Evolutionary conservation across 257 asterid species (phyloP).

Genomic region (Solanum chiquidenum): DNA sequence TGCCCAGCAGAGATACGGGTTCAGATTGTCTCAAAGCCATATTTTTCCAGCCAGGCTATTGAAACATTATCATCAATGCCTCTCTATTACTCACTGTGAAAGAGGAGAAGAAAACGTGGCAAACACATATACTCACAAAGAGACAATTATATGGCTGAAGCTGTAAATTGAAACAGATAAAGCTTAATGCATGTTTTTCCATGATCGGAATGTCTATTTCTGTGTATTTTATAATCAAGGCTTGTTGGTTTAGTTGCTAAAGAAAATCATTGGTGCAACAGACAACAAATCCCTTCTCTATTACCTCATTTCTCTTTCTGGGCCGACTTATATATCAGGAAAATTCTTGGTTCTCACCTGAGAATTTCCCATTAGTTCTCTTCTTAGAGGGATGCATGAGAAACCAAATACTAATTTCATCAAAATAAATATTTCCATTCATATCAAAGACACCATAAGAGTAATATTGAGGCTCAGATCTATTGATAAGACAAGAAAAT

Average conservation of each 20-base stretch:
- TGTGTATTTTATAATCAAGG: background rate
- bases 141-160: background rate
- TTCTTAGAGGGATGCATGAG: background rate
- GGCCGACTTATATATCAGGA: background rate
- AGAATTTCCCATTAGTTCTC: background rate
- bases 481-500: background rate
- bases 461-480: background rate
- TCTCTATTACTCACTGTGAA: background rate
- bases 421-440: background rate
- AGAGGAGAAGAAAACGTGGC: background rate
- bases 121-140: background rate
- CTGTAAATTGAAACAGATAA: background rate
- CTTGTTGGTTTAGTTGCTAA: background rate
- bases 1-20: background rate
- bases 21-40: background rate
- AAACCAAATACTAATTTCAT: background rate
- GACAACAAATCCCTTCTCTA: background rate
- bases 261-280: background rate
- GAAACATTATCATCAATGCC: background rate
- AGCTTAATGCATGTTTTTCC: background rate
- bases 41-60: background rate
- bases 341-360: background rate
- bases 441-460: background rate
- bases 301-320: constrained; percentile 1
- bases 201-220: background rate